phyloP scores from a whole-genome alignment of 1,139 yeast genomes.

The Suhomyces coccinellae region DNA sequence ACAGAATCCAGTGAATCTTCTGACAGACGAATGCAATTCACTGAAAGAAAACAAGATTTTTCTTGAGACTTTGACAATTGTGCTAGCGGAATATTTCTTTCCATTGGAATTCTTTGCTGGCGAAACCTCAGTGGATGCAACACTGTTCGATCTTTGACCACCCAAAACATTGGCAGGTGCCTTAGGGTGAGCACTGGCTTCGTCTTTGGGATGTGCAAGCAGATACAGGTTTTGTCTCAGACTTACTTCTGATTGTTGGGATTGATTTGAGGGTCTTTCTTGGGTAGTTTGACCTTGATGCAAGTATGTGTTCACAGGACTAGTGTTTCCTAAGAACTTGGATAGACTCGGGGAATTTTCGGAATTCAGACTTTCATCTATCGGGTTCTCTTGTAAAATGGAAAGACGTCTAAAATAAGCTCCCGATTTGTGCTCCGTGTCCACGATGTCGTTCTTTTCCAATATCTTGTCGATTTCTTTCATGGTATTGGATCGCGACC shows the following conservation, averaged over 20 bases:
- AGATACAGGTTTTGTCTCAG: constrained; percentile 13
- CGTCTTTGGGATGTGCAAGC: constrained; percentile 10
- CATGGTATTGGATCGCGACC: constrained; percentile 43
- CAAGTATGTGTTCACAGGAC: not conserved
- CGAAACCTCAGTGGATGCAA: constrained; percentile 13
- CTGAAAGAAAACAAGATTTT: constrained; percentile 61
- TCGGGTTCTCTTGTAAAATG: constrained; percentile 61
- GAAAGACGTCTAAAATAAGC: constrained; percentile 74
- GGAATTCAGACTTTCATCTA: constrained; percentile 25
- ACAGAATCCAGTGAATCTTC: constrained; percentile 68
- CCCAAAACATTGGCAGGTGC: constrained; percentile 5
- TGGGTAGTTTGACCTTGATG: not conserved
- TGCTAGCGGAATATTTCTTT: constrained; percentile 21
- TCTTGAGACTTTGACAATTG: constrained; percentile 52
- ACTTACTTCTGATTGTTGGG: constrained; percentile 1
- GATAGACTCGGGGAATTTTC: not conserved
- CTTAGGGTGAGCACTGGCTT: not conserved
- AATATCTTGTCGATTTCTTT: constrained; percentile 42
- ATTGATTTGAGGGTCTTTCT: too few relatives aligned
- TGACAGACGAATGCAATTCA: constrained; percentile 68
- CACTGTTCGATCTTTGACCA: constrained; percentile 8
- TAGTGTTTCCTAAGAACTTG: not conserved
- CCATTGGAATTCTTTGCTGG: constrained; percentile 14
- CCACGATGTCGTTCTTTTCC: constrained; percentile 43
- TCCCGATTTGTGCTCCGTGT: constrained; percentile 52